Conservation (phyloP, 225 moss, liverwort and hornwort genomes). For the Neckera pumila region DNA sequence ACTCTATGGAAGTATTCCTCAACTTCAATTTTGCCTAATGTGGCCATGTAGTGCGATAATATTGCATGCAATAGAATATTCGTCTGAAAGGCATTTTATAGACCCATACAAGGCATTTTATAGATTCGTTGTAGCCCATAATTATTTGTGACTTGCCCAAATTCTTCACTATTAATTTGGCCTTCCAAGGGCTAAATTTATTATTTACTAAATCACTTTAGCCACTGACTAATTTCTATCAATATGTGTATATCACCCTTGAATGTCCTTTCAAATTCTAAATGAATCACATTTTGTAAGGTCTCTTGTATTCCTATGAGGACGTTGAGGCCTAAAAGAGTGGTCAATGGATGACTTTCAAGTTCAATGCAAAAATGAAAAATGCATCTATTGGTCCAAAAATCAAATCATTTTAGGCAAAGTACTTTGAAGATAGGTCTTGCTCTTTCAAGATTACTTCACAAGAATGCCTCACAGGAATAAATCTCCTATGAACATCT, state of each 20-base stretch:
- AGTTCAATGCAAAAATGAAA: not conserved
- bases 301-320: accelerated
- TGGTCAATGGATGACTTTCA: not conserved
- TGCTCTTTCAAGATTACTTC: accelerated
- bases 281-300: accelerated
- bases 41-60: accelerated
- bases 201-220: not conserved
- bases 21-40: not conserved
- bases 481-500: not conserved
- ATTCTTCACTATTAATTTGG: not conserved
- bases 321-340: not conserved
- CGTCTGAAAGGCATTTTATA: no score
- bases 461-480: not conserved
- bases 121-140: no score
- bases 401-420: not conserved
- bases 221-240: not conserved
- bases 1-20: not conserved
- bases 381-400: not conserved
- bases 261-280: not conserved
- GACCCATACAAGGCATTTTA: no score
- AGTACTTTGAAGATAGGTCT: not conserved
- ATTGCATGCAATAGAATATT: not conserved
- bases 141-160: not conserved
- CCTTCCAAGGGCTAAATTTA: not conserved
- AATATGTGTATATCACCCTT: not conserved